Evolutionary conservation across 208 protist genomes (phyloP).

Genomic region (Spongospora subterranea): DNA sequence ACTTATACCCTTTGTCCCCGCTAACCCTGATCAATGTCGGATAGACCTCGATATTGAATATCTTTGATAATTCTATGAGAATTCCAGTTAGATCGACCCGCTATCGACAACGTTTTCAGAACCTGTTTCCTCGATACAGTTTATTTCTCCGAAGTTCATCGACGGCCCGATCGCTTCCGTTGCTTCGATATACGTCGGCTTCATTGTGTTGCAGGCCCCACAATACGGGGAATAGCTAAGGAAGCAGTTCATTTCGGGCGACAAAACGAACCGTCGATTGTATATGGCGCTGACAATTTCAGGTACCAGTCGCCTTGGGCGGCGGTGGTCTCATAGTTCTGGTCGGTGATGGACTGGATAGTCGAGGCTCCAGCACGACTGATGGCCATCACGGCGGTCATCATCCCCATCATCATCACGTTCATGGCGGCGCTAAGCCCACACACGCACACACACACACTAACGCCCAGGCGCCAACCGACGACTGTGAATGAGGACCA

Average conservation of each 20-base stretch:
- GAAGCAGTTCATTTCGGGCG: background rate
- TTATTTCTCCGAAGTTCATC: constrained; percentile 25
- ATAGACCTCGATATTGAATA: background rate
- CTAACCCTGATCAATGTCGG: background rate
- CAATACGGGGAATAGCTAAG: constrained; percentile 12
- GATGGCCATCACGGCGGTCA: no score
- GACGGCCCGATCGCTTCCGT: background rate
- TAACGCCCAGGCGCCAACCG: no score
- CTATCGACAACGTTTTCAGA: background rate
- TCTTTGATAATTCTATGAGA: background rate
- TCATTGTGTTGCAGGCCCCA: background rate
- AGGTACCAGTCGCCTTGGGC: background rate
- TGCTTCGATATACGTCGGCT: background rate
- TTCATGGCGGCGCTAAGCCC: no score
- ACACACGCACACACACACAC: no score
- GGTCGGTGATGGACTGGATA: background rate
- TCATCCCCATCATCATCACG: no score
- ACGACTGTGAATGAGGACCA: no score
- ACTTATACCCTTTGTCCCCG: background rate
- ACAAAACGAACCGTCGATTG: background rate
- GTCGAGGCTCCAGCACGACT: no score
- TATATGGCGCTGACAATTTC: background rate
- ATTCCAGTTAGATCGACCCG: background rate
- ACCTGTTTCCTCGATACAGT: constrained; percentile 21
- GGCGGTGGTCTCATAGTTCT: background rate